Evolutionary conservation across 176 grass and related monocot genomes (phyloP), one percentile per base, ranked within the genome.

Genomic region (Aegilops longissima): DNA sequence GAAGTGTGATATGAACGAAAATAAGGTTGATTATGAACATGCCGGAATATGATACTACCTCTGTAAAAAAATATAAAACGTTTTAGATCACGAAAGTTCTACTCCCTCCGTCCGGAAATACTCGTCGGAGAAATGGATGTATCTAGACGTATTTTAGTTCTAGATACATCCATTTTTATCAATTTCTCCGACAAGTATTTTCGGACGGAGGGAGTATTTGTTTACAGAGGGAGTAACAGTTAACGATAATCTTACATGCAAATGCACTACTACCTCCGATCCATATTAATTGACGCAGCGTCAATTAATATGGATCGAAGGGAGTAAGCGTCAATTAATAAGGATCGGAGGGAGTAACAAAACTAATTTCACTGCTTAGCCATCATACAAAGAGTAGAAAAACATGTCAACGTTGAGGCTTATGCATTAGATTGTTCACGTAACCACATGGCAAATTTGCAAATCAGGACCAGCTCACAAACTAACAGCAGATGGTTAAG

Each of bases 401-500:
- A 8, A 5, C 29, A 86, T 34, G 25, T 33, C 35, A 72, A 63
- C 6, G 8, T 64, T 20, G 12, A 72, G 38, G 33, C 39, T 72
- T 52, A 73, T 75, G 59, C n/a, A 66, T 30, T 39, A 3, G n/a
- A 58, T 44, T 44, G 16, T 67, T 40, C 38, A 78, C 5, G 3
- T 82, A 31, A 80, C 23, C 5, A 70, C 18, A 77, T 52, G 5
- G 24, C 8, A 18, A 66, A 36, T 63, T 30, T 78, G 79, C 34
- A 80, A 18, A 61, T 42, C 8, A 42, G 11, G 35, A 71, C 9
- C 23, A 44, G 11, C 4, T 75, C 58, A 4, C 5, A 40, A 54
- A 80, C 65, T 66, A 76, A 76, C 20, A 17, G 20, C 5, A 56
- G 18, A 62, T 86, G 77, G n/a, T 63, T 61, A 77, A 83, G 23